These are phyloP conservation scores for Beta corolliflora DNA, from an alignment of 179 eudicot genomes.

Conservation along the genomic window DNA sequence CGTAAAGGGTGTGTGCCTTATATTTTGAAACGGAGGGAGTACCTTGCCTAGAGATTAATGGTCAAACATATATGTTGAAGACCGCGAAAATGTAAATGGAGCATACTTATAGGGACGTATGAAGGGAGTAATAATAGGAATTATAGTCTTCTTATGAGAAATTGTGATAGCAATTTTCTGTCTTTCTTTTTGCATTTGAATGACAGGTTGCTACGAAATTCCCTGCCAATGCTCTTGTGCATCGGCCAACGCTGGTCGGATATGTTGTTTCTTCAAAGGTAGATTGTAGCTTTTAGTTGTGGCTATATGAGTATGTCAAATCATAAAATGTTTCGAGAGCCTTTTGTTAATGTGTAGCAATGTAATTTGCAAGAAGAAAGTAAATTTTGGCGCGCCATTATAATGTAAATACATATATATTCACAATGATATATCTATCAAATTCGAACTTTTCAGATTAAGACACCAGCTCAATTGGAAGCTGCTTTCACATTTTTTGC, in stretches of 20 bases:
- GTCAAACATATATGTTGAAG: too few relatives aligned
- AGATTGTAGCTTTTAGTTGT: neutral
- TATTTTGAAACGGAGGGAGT: too few relatives aligned
- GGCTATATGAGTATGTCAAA: neutral
- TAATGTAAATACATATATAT: neutral
- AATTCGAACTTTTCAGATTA: conserved; percentile 43
- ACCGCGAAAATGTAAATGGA: too few relatives aligned
- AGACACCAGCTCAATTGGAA: conserved; percentile 68
- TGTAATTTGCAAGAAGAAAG: neutral
- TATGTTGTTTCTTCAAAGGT: conserved; percentile 79
- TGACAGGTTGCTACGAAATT: conserved; percentile 86
- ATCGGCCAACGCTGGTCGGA: conserved; percentile 62
- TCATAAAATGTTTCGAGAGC: neutral
- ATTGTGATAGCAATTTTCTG: neutral
- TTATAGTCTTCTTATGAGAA: neutral
- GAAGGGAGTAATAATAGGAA: too few relatives aligned
- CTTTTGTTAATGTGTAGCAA: neutral
- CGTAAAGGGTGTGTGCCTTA: too few relatives aligned
- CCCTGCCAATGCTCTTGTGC: conserved; percentile 82
- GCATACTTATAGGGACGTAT: too few relatives aligned
- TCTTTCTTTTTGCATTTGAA: neutral
- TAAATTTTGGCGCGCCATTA: neutral
- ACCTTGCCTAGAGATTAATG: too few relatives aligned
- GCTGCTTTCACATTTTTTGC: conserved; percentile 64
- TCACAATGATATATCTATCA: neutral